Conservation (phyloP, 257 asterid genomes). For the Ilex aquifolium region DNA sequence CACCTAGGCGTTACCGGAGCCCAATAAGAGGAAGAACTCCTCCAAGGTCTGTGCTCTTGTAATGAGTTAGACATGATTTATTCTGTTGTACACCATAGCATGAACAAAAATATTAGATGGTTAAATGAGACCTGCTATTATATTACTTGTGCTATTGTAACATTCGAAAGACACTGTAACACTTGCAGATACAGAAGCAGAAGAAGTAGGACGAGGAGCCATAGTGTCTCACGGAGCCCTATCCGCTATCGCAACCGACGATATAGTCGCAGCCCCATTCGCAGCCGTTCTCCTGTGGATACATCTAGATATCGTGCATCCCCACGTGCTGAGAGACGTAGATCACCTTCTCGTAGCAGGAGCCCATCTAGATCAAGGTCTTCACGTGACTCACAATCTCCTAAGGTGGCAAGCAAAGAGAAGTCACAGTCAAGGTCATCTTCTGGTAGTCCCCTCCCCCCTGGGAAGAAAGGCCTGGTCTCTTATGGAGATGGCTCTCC, state of each 20-base stretch:
- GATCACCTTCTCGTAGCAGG: constrained; percentile 54
- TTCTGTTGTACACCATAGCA: too few relatives aligned
- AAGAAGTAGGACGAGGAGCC: constrained; percentile 74
- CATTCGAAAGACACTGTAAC: not conserved
- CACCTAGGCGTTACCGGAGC: constrained; percentile 94
- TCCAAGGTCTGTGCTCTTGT: constrained; percentile 51
- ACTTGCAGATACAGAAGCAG: constrained; percentile 70
- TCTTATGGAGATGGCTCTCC: constrained; percentile 90
- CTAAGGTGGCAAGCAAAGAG: constrained; percentile 38
- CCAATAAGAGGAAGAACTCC: constrained; percentile 94
- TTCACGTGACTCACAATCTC: constrained; percentile 45
- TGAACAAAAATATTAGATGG: too few relatives aligned
- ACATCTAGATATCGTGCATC: constrained; percentile 40
- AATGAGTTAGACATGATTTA: too few relatives aligned
- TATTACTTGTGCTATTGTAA: not conserved
- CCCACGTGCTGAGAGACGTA: constrained; percentile 42
- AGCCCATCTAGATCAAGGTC: constrained; percentile 57
- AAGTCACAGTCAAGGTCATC: constrained; percentile 41
- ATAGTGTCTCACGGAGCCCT: constrained; percentile 77
- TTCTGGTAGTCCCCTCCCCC: constrained; percentile 42
- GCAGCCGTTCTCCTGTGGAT: constrained; percentile 61
- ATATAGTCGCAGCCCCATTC: constrained; percentile 57
- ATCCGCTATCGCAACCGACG: constrained; percentile 71
- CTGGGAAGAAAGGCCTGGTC: constrained; percentile 59
- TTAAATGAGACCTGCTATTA: not conserved